Evolutionary conservation across 2,329 filamentous ascomycete genomes (phyloP).

Genomic region (Ascochyta rabiei): DNA sequence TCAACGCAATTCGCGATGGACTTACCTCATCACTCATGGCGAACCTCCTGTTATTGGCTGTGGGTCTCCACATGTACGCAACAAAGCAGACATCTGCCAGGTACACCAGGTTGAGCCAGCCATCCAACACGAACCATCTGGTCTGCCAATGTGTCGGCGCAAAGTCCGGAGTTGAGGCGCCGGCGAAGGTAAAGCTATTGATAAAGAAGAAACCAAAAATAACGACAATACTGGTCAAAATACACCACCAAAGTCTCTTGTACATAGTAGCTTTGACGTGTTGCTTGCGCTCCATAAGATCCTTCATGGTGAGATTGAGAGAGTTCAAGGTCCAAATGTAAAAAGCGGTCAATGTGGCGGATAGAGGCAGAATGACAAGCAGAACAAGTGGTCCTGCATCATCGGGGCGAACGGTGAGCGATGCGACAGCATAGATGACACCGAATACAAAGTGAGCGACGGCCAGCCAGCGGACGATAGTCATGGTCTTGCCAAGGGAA

Average conservation of each 20-base stretch:
- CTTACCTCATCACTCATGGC: constrained; percentile 95
- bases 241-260: constrained; percentile 98
- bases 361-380: constrained; percentile 89
- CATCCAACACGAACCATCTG: constrained; percentile 95
- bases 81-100: constrained; percentile 91
- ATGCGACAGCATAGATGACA: constrained; percentile 89
- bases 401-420: constrained; percentile 86
- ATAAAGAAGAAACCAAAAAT: constrained; percentile 99
- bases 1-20: not conserved
- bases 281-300: constrained; percentile 92
- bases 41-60: constrained; percentile 94
- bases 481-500: constrained; percentile 89
- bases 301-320: constrained; percentile 92
- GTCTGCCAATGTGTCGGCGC: constrained; percentile 97
- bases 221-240: constrained; percentile 87
- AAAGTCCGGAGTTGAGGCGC: constrained; percentile 82
- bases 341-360: constrained; percentile 90
- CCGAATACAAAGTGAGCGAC: constrained; percentile 94
- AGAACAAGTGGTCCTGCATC: constrained; percentile 88
- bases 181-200: constrained; percentile 94
- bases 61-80: constrained; percentile 95
- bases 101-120: constrained; percentile 97
- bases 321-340: constrained; percentile 99
- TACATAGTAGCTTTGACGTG: constrained; percentile 95
- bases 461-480: constrained; percentile 88